These are phyloP conservation scores for Voacanga thouarsii DNA, from an alignment of 257 asterid species.

Conservation along the genomic window DNA sequence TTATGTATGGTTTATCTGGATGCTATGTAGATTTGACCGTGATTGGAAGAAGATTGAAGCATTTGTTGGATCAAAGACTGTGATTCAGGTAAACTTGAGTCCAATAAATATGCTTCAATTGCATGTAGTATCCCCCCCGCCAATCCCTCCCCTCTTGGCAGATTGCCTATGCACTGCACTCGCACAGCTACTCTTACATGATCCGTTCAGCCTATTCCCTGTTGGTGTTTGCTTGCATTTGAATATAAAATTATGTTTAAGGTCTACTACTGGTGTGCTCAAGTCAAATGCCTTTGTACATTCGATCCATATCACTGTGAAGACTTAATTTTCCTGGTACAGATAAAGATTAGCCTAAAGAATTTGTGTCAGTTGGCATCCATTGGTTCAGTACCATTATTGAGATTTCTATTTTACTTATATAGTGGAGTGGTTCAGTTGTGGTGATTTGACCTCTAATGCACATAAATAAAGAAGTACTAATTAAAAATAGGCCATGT, in stretches of 20 bases:
- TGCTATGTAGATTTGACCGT: slow-evolving; percentile 66
- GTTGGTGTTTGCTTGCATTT: background rate
- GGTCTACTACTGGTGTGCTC: background rate
- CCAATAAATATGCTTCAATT: background rate
- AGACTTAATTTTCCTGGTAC: background rate
- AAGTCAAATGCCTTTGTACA: background rate
- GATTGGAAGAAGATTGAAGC: slow-evolving; percentile 99
- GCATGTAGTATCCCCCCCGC: too few species aligned
- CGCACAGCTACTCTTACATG: background rate
- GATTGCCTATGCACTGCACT: background rate
- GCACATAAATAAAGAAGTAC: background rate
- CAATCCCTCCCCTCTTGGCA: too few species aligned
- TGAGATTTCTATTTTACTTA: background rate
- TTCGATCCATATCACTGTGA: background rate
- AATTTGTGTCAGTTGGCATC: background rate
- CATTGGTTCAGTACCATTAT: background rate
- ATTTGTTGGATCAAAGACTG: slow-evolving; percentile 86
- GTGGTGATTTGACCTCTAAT: background rate
- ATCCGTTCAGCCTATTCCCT: background rate
- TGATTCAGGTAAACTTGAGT: slow-evolving; percentile 64
- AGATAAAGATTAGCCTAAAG: background rate
- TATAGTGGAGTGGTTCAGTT: background rate
- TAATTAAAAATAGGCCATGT: background rate
- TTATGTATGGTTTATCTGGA: background rate
- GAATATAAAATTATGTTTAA: background rate